phyloP scores from a whole-genome alignment of 1,284 basidiomycete genomes.

The Ustilago xerochloae region DNA sequence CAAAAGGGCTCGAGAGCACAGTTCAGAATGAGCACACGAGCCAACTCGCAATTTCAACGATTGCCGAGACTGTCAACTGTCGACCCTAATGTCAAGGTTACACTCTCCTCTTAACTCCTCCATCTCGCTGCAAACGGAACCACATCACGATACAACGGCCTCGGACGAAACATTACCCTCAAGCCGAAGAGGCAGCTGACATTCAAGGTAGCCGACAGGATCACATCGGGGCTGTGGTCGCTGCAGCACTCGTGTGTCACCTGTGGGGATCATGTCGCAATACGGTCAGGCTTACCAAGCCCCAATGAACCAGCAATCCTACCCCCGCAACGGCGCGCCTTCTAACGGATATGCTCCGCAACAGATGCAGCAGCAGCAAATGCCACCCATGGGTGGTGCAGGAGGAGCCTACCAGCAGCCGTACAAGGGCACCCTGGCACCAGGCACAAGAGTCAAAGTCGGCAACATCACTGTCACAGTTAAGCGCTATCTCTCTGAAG shows the following conservation, averaged over 20 bases:
- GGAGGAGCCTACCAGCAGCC: conserved; percentile 36
- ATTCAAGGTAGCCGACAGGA: neutral
- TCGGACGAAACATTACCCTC: neutral
- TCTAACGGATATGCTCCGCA: conserved; percentile 28
- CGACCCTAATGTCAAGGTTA: too few species aligned
- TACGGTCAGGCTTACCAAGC: conserved; percentile 34
- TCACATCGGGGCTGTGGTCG: neutral
- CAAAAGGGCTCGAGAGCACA: too few species aligned
- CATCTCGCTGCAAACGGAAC: neutral
- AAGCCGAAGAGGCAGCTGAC: too few species aligned
- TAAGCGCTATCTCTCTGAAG: conserved; percentile 91
- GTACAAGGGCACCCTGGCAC: conserved; percentile 61
- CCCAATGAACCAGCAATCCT: conserved; percentile 15
- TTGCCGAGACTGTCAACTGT: neutral
- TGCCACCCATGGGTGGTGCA: conserved; percentile 1
- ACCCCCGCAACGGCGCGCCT: conserved; percentile 6
- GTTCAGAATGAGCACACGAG: conserved; percentile 1
- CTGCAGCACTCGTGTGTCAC: conserved; percentile 3
- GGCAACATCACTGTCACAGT: conserved; percentile 89
- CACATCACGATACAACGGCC: neutral
- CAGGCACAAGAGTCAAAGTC: conserved; percentile 87
- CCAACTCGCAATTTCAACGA: neutral
- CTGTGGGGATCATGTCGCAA: conserved; percentile 33
- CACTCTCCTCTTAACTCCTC: neutral
- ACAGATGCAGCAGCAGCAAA: conserved; percentile 23